Percentiles rank a stretch among this genome's conserved stretches.
phyloP scores from a whole-genome alignment of 2,329 filamentous ascomycete species.

The Xylaria sp. region DNA sequence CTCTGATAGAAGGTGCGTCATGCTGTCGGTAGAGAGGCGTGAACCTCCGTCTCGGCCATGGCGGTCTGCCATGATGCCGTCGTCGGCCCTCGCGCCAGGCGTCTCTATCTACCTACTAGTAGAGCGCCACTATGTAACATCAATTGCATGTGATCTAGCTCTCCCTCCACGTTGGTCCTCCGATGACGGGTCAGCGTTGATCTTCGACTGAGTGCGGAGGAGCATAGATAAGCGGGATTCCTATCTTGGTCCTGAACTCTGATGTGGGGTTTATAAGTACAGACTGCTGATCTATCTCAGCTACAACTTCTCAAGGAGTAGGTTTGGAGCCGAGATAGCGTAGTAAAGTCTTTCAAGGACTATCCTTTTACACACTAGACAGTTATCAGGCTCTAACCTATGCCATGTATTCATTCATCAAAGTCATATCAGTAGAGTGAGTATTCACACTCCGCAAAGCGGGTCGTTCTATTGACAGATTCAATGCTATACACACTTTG shows the following conservation, averaged over 20 bases:
- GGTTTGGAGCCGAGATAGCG: no score
- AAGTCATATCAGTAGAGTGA: background rate
- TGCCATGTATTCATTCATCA: no score
- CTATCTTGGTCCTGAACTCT: slow-evolving; percentile 1
- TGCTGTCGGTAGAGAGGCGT: slow-evolving; percentile 26
- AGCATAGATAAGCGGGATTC: slow-evolving; percentile 21
- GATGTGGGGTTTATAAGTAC: slow-evolving; percentile 19
- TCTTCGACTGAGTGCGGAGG: slow-evolving; percentile 9
- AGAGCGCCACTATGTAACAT: slow-evolving; percentile 1
- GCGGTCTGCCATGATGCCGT: slow-evolving; percentile 6
- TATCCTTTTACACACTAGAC: no score
- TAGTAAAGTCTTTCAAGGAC: no score
- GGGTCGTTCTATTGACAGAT: slow-evolving; percentile 7
- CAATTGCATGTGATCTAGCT: slow-evolving; percentile 2
- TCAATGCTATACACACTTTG: background rate
- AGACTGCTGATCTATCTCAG: background rate
- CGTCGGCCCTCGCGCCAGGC: background rate
- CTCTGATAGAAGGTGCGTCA: slow-evolving; percentile 15
- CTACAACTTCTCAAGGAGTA: background rate
- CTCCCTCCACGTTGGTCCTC: background rate
- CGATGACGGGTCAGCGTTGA: slow-evolving; percentile 11
- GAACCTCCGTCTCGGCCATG: background rate
- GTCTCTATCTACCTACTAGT: background rate
- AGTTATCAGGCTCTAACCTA: no score
- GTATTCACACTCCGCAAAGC: background rate